Conservation (phyloP, 805 yeast genomes). For the Kodamaea laetipori region DNA sequence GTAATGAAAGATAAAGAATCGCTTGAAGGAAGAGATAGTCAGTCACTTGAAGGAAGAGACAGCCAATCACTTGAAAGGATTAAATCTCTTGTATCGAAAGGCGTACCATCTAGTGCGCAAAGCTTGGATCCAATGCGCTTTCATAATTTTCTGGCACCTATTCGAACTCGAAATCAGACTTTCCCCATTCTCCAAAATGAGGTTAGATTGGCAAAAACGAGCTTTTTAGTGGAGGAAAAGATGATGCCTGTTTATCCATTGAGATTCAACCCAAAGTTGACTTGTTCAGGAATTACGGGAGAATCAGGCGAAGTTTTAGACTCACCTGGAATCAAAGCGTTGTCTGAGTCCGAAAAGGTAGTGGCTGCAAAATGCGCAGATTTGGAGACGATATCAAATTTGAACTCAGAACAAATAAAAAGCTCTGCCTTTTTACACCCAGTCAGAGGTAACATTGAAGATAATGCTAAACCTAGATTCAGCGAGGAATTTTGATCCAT, state of each 20-base stretch:
- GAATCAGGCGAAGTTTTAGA: too few relatives aligned
- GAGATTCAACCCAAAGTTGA: neutral
- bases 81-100: neutral
- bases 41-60: too few relatives aligned
- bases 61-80: too few relatives aligned
- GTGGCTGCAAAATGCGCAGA: too few relatives aligned
- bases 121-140: conserved; percentile 5
- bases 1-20: too few relatives aligned
- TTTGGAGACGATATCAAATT: too few relatives aligned
- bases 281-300: too few relatives aligned
- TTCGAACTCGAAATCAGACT: neutral
- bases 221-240: neutral
- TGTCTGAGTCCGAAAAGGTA: too few relatives aligned
- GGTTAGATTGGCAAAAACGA: neutral
- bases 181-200: neutral
- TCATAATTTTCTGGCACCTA: neutral
- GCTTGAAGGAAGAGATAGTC: too few relatives aligned
- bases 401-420: too few relatives aligned
- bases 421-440: too few relatives aligned
- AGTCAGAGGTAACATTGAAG: too few relatives aligned
- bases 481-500: neutral
- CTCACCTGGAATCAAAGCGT: neutral
- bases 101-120: neutral
- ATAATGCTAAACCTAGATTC: conserved; percentile 1
- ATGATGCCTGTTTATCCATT: neutral